Base-by-base conservation (phyloP, 2,329 filamentous ascomycete genomes). In the Dothistroma pini region DNA sequence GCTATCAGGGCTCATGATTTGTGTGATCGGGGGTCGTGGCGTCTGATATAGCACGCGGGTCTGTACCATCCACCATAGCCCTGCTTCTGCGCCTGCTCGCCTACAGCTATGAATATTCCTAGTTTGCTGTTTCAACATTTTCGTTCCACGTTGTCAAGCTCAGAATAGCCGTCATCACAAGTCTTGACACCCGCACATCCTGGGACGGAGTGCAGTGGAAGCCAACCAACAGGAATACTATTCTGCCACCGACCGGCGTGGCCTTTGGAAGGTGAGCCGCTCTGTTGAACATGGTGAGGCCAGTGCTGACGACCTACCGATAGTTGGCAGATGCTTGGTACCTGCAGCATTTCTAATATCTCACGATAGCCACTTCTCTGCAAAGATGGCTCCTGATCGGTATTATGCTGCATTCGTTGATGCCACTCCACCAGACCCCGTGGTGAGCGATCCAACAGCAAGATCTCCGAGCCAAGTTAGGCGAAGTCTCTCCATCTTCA, bases 401-500 rank as follows among this genome's bases (percentile, higher is more conserved):
- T 53, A 52, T 34, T 29, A 58, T 25, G 44, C 48, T 58, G n/a
- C 56, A 14, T 44, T 19, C 31, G 32, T 53, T 35, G 48, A 58
- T 34, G 12, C 47, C 21, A 51, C 48, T 19, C 32, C 48, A n/a
- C n/a, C 4, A 16, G 12, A 50, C 14, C 7, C 19, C 38, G 47
- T 29, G 21, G 8, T 34, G 11, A 44, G 35, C 34, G 7, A 34
- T 8, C 14, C 50, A 7, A 31, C 19, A 22, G 34, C 47, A 22
- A 52, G 53, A 44, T 50, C 55, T 22, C 29, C 48, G 29, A 53
- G n/a, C 49, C 54, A 57, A 29, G 57, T 63, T 48, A 58, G 72
- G 58, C 66, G 73, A 49, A 74, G 69, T 63, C 67, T 70, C 25
- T 75, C 73, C 7, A 75, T 76, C 63, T 76, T 76, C 62, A 75